These are phyloP conservation scores for Wickerhamiella infanticola DNA, from an alignment of 1,139 yeast genomes.

Conservation along the genomic window DNA sequence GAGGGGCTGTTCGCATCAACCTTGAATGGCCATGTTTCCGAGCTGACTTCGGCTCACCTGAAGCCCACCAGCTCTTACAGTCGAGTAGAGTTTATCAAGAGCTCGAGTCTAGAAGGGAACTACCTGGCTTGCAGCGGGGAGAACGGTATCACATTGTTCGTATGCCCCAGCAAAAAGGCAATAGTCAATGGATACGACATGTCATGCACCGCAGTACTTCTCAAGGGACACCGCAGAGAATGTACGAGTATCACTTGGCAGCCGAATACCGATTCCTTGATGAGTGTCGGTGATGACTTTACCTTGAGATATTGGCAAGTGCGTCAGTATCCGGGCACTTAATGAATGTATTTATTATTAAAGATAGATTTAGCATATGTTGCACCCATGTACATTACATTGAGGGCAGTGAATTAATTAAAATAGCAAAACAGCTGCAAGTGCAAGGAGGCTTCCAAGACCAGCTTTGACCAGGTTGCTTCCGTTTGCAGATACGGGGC, in stretches of 20 bases:
- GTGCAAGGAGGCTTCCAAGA: background rate
- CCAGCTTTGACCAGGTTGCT: background rate
- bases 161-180: constrained; percentile 14
- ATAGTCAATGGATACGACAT: constrained; percentile 8
- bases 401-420: no score
- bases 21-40: background rate
- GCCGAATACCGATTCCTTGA: constrained; percentile 8
- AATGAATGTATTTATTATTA: background rate
- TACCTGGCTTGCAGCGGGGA: constrained; percentile 14
- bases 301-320: constrained; percentile 9
- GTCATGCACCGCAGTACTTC: constrained; percentile 6
- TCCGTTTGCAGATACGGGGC: background rate
- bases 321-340: constrained; percentile 1
- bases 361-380: background rate
- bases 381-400: background rate
- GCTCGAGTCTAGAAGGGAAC: constrained; percentile 11
- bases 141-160: constrained; percentile 14
- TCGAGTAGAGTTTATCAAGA: constrained; percentile 1
- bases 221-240: constrained; percentile 7
- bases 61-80: background rate
- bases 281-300: constrained; percentile 13
- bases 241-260: constrained; percentile 13
- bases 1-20: background rate
- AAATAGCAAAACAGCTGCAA: background rate
- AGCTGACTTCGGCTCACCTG: background rate